A percentile compares a stretch with the other conserved stretches of the same genome.
These are phyloP conservation scores for Suillus clintonianus DNA, from an alignment of 768 basidiomycete genomes.

Conservation along the genomic window DNA sequence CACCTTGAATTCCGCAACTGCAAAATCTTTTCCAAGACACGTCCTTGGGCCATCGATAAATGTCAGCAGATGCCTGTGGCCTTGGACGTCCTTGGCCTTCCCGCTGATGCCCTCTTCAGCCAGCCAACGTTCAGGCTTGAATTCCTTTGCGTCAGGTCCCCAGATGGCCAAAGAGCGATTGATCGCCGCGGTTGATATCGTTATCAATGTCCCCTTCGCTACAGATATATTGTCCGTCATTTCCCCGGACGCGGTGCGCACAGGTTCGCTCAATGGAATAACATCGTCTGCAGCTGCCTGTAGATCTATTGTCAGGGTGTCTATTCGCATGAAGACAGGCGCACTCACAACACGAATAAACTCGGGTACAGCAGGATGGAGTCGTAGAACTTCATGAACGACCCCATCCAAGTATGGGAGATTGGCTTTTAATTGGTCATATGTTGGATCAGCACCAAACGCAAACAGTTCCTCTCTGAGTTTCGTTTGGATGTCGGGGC, in stretches of 20 bases:
- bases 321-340: background rate
- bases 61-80: constrained; percentile 50
- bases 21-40: constrained; percentile 52
- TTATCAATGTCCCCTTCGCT: constrained; percentile 47
- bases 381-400: constrained; percentile 44
- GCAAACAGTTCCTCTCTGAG: constrained; percentile 50
- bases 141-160: constrained; percentile 61
- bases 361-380: constrained; percentile 41
- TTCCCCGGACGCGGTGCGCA: constrained; percentile 45
- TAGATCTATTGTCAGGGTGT: background rate
- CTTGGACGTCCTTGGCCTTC: constrained; percentile 44
- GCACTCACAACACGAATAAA: constrained; percentile 12
- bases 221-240: constrained; percentile 42
- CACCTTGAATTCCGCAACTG: constrained; percentile 39
- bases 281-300: constrained; percentile 56
- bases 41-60: constrained; percentile 54
- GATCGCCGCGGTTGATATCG: constrained; percentile 44
- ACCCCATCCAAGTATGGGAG: constrained; percentile 59
- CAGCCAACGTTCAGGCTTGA: constrained; percentile 69
- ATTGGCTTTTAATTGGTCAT: constrained; percentile 49
- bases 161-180: constrained; percentile 58
- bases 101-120: constrained; percentile 25
- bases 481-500: constrained; percentile 46
- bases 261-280: constrained; percentile 55
- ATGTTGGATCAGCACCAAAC: constrained; percentile 49